Percentiles rank a stretch among this genome's conserved stretches.
phyloP scores from a whole-genome alignment of 805 yeast species.

The Zygoascus bituminiphila region DNA sequence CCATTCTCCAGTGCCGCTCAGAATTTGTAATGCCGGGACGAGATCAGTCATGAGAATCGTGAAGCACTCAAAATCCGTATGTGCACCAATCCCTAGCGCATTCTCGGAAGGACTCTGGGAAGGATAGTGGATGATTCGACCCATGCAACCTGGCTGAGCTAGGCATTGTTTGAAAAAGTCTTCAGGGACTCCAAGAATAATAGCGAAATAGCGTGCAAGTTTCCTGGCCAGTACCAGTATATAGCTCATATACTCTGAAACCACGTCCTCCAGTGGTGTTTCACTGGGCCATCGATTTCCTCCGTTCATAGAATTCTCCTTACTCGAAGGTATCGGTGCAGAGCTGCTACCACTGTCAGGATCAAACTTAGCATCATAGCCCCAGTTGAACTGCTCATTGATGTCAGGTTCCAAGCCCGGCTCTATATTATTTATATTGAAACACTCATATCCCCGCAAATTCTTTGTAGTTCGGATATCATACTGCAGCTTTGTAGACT shows the following conservation, averaged over 20 bases:
- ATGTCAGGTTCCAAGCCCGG: conserved; percentile 3
- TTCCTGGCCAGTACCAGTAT: conserved; percentile 6
- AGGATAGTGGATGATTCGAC: conserved; percentile 31
- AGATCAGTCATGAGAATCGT: conserved; percentile 32
- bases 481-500: conserved; percentile 2
- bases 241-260: not conserved
- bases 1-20: conserved; percentile 28
- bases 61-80: conserved; percentile 33
- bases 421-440: conserved; percentile 3
- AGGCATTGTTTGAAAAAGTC: conserved; percentile 4
- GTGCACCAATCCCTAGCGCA: conserved; percentile 33
- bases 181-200: conserved; percentile 6
- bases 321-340: too few species aligned
- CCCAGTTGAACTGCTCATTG: conserved; percentile 7
- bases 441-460: conserved; percentile 7
- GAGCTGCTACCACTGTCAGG: not conserved
- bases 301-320: conserved; percentile 2
- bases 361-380: conserved; percentile 9
- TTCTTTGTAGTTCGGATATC: conserved; percentile 3
- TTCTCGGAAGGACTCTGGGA: conserved; percentile 25
- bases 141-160: conserved; percentile 10
- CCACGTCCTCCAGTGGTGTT: not conserved
- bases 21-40: conserved; percentile 34
- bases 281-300: conserved; percentile 3
- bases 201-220: conserved; percentile 6